Evolutionary conservation across 495 filamentous ascomycete genomes (phyloP).

Genomic region (Collariella sp.): DNA sequence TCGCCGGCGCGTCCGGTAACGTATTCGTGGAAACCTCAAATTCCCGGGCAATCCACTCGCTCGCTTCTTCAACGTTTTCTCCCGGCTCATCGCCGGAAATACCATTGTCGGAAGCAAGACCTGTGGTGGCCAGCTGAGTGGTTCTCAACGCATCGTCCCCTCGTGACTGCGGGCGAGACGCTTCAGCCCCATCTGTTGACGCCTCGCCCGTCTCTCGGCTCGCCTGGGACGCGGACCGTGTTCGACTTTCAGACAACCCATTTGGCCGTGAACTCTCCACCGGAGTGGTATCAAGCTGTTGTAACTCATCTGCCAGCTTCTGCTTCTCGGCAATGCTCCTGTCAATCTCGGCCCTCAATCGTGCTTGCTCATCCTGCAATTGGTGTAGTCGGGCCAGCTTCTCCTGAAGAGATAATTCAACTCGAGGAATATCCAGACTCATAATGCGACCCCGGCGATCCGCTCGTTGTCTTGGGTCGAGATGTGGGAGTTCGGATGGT

Average conservation of each 20-base stretch:
- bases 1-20: background rate
- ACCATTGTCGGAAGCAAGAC: no score
- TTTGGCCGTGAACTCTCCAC: slow-evolving; percentile 7
- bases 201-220: slow-evolving; percentile 5
- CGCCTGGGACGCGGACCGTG: background rate
- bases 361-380: slow-evolving; percentile 48
- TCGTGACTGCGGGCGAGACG: background rate
- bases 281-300: slow-evolving; percentile 42
- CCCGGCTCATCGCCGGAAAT: no score
- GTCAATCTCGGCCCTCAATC: slow-evolving; percentile 51
- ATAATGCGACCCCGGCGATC: slow-evolving; percentile 48
- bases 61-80: background rate
- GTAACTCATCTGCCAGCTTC: slow-evolving; percentile 48
- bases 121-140: no score
- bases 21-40: background rate
- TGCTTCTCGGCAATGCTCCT: slow-evolving; percentile 35
- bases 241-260: background rate
- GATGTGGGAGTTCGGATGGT: slow-evolving; percentile 1
- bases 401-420: slow-evolving; percentile 48
- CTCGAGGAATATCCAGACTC: slow-evolving; percentile 44
- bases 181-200: slow-evolving; percentile 11
- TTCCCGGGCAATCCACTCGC: background rate
- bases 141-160: background rate
- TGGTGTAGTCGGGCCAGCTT: slow-evolving; percentile 44
- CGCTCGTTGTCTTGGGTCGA: slow-evolving; percentile 20